These are phyloP conservation scores for Leishmania arabica DNA, from an alignment of 208 protist genomes.

Conservation along the genomic window DNA sequence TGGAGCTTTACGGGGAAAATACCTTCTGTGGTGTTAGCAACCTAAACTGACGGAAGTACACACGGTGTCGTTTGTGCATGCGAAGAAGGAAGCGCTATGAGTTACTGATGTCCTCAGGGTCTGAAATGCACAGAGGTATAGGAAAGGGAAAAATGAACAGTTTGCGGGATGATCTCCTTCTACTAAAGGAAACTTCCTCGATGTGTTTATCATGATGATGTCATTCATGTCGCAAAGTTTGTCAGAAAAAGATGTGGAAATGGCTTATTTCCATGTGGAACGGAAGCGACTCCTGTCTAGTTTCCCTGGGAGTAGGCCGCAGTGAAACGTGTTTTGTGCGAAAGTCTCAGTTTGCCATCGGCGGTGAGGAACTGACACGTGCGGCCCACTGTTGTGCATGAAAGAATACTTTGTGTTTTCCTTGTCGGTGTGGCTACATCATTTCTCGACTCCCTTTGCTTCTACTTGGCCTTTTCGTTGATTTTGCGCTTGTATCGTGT, in stretches of 20 bases:
- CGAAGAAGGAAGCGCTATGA: too few species aligned
- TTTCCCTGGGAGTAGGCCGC: neutral
- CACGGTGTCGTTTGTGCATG: too few species aligned
- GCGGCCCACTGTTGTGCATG: neutral
- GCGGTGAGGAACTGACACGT: neutral
- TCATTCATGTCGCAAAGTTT: too few species aligned
- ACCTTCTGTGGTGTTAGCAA: too few species aligned
- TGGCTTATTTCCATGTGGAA: neutral
- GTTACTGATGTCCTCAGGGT: too few species aligned
- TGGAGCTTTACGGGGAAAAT: too few species aligned
- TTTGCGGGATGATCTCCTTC: too few species aligned
- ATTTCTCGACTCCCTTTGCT: neutral
- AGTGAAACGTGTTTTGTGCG: neutral
- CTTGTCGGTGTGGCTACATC: neutral
- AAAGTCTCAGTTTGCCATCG: neutral
- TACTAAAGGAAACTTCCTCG: too few species aligned
- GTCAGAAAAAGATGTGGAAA: neutral
- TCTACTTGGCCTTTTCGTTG: neutral
- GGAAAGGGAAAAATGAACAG: too few species aligned
- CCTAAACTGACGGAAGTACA: accelerated
- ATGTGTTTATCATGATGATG: too few species aligned
- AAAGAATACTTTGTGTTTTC: neutral
- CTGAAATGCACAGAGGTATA: too few species aligned
- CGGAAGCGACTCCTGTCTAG: neutral
- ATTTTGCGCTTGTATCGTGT: neutral